These are phyloP conservation scores for Boletus smithii DNA, from an alignment of 1,284 basidiomycete species.

Conservation along the genomic window DNA sequence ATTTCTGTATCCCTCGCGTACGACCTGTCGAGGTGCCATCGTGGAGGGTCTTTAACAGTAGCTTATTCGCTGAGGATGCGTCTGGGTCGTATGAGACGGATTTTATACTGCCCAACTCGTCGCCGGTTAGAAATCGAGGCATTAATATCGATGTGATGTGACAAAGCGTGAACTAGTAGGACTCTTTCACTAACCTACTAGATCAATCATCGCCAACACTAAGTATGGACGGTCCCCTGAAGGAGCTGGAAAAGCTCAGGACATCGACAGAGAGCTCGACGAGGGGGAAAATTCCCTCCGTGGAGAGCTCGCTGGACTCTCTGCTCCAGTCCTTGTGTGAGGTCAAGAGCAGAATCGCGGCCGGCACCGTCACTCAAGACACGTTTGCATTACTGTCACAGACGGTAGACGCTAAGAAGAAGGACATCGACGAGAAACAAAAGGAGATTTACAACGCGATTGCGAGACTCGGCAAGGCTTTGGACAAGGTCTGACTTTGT, in stretches of 20 bases:
- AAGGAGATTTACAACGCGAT: constrained; percentile 83
- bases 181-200: too few species aligned
- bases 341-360: constrained; percentile 53
- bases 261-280: constrained; percentile 47
- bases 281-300: constrained; percentile 55
- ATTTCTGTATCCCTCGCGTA: constrained; percentile 30
- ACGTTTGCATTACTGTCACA: constrained; percentile 55
- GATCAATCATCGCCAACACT: too few species aligned
- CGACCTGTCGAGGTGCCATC: constrained; percentile 35
- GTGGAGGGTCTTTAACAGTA: constrained; percentile 36
- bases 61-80: constrained; percentile 25
- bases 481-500: constrained; percentile 73
- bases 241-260: constrained; percentile 73
- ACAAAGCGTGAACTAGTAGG: too few species aligned
- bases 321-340: constrained; percentile 61
- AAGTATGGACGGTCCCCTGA: constrained; percentile 66
- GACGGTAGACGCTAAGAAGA: constrained; percentile 68
- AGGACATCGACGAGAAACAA: constrained; percentile 81
- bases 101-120: constrained; percentile 73
- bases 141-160: constrained; percentile 39
- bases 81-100: constrained; percentile 43
- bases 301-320: constrained; percentile 64
- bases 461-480: constrained; percentile 72
- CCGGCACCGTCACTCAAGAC: constrained; percentile 52
- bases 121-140: constrained; percentile 66